These are phyloP conservation scores for Boletus coccyginus DNA, from an alignment of 768 basidiomycete genomes.

Conservation along the genomic window DNA sequence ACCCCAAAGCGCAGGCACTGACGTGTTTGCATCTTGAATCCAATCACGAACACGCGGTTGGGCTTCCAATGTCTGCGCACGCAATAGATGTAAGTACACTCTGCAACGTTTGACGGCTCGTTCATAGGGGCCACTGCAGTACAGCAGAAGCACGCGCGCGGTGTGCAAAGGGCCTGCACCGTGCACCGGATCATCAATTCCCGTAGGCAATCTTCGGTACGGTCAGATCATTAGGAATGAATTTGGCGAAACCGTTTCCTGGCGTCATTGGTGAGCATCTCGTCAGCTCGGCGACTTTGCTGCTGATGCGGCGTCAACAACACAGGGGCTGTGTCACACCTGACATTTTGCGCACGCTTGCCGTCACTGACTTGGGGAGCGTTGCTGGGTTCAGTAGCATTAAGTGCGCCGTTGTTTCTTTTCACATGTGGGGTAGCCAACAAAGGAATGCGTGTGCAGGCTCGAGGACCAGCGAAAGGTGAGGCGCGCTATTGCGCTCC, in stretches of 20 bases:
- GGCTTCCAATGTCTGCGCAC: slow-evolving; percentile 18
- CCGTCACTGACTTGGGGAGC: slow-evolving; percentile 37
- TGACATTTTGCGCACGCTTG: slow-evolving; percentile 50
- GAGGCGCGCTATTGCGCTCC: slow-evolving; percentile 50
- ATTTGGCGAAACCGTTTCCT: slow-evolving; percentile 64
- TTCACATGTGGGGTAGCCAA: background rate
- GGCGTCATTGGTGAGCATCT: slow-evolving; percentile 68
- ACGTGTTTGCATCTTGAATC: background rate
- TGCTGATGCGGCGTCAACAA: slow-evolving; percentile 8
- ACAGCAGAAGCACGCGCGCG: slow-evolving; percentile 66
- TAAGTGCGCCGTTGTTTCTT: slow-evolving; percentile 36
- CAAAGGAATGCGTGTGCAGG: slow-evolving; percentile 31
- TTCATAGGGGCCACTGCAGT: slow-evolving; percentile 42
- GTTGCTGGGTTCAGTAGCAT: slow-evolving; percentile 53
- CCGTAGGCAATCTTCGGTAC: slow-evolving; percentile 62
- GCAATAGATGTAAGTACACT: slow-evolving; percentile 31
- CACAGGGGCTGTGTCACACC: slow-evolving; percentile 72
- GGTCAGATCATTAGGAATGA: slow-evolving; percentile 45
- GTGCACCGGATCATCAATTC: slow-evolving; percentile 54
- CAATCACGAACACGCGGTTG: background rate
- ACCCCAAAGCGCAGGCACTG: too few species aligned
- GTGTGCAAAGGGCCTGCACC: slow-evolving; percentile 64
- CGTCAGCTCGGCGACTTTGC: slow-evolving; percentile 3
- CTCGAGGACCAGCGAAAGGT: slow-evolving; percentile 63
- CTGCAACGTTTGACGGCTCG: background rate